Percentiles rank a stretch among this genome's conserved stretches.
phyloP scores from a whole-genome alignment of 2,329 filamentous ascomycete species.

The Drechslerella stenobrocha region DNA sequence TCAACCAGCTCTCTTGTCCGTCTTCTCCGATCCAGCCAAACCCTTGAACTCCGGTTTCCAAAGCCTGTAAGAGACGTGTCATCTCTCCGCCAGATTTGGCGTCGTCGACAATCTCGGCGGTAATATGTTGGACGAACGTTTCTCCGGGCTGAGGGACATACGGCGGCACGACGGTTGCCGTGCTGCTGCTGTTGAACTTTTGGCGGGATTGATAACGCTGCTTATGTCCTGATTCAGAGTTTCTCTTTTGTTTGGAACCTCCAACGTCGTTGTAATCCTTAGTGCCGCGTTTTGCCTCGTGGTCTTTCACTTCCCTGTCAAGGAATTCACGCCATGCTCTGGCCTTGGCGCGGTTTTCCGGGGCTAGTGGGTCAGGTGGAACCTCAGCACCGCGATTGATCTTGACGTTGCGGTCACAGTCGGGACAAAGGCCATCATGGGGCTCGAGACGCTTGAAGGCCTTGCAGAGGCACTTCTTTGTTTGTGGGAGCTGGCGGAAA shows the following conservation, averaged over 20 bases:
- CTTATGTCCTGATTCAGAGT: constrained; percentile 10
- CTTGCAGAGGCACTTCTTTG: constrained; percentile 28
- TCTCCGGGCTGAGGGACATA: constrained; percentile 37
- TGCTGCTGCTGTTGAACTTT: constrained; percentile 11
- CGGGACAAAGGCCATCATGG: constrained; percentile 12
- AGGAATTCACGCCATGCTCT: constrained; percentile 21
- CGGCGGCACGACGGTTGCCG: constrained; percentile 24
- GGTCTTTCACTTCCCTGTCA: constrained; percentile 30
- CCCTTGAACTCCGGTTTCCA: constrained; percentile 20
- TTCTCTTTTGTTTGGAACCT: neutral
- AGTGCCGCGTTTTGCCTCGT: constrained; percentile 7
- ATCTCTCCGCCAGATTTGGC: constrained; percentile 39
- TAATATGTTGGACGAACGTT: constrained; percentile 39
- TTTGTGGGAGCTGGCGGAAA: constrained; percentile 22
- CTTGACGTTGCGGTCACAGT: constrained; percentile 32
- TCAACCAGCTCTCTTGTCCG: constrained; percentile 32
- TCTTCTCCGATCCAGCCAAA: constrained; percentile 12
- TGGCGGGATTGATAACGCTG: constrained; percentile 10
- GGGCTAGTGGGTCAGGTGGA: constrained; percentile 24
- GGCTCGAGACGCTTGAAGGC: constrained; percentile 22
- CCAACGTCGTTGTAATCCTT: constrained; percentile 1
- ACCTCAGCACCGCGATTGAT: constrained; percentile 1
- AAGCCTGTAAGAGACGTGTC: constrained; percentile 9
- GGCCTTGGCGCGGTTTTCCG: constrained; percentile 21
- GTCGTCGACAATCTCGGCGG: constrained; percentile 28